Base-by-base conservation (phyloP, 2,329 filamentous ascomycete genomes). In the Alternaria alternata region DNA sequence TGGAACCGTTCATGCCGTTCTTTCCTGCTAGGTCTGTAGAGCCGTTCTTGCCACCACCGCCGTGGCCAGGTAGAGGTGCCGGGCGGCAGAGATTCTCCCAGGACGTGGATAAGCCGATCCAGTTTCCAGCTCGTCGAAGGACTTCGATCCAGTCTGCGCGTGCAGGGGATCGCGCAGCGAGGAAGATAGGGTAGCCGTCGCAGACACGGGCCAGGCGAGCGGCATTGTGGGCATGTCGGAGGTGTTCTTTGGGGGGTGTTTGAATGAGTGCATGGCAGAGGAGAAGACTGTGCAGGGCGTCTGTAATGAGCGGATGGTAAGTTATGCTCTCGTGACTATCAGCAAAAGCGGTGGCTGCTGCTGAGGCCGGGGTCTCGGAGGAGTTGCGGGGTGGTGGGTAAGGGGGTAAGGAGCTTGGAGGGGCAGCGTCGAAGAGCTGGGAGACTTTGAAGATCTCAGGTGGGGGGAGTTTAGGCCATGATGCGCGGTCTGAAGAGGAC, bases 91-190 rank as follows among this genome's bases (percentile, higher is more conserved):
- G 84, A 2, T 80, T 81, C 63, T 94, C 91, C 92, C 92, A 95
- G 1, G 84, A 83, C 4, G 84, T 79, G 2, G 78, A 75, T 8
- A 95, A 83, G 7, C 86, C 83, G 52, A 94, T 84, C 89, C 89
- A 93, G 72, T 92, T 91, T 34, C 87, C 83, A 0, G 86, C 84
- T 30, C 87, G 85, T 0, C 88, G 85, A 9, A 95, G 77, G 0
- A 94, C 83, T 77, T 94, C 91, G 48, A 90, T 87, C 92, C 92
- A 96, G 78, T 96, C 92, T 3, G 89, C 86, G 52, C 91, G 88
- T 2, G 91, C 88, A 1, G 91, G 88, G 4, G 87, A 90, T 51
- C 90, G 84, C 24, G 89, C 88, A 0, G 88, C 84, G 64, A 93
- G 88, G 73, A 96, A 94, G 49, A 94, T 86, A 0, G 92, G 92